A percentile compares a stretch with the other conserved stretches of the same genome.
Evolutionary conservation across 2,329 filamentous ascomycete genomes (phyloP).

Genomic region (Aspergillus alliaceus): DNA sequence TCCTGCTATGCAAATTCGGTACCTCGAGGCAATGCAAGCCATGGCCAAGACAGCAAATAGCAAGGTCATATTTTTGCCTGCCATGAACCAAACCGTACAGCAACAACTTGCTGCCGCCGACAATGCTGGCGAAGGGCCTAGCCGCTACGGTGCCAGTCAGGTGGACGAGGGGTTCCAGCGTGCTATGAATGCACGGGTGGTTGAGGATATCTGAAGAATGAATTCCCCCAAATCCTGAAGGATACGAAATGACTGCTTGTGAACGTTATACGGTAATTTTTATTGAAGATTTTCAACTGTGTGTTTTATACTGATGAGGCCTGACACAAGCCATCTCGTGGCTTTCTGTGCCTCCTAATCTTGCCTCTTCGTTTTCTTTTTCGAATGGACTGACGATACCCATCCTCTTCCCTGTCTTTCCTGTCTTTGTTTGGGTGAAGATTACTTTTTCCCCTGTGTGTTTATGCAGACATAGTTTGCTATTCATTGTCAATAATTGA

Average conservation of each 20-base stretch:
- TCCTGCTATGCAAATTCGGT: slow-evolving; percentile 96
- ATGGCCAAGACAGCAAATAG: slow-evolving; percentile 93
- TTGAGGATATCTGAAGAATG: slow-evolving; percentile 75
- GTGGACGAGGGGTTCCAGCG: slow-evolving; percentile 67
- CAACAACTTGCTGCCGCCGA: slow-evolving; percentile 52
- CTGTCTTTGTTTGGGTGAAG: slow-evolving; percentile 4
- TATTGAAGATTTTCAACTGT: neutral
- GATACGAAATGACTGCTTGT: slow-evolving; percentile 5
- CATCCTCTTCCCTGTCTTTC: slow-evolving; percentile 27
- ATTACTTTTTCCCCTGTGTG: neutral
- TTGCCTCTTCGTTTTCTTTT: slow-evolving; percentile 17
- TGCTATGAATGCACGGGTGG: slow-evolving; percentile 76
- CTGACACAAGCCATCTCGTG: neutral
- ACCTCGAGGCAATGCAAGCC: slow-evolving; percentile 96
- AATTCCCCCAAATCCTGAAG: neutral
- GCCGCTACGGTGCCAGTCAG: slow-evolving; percentile 50
- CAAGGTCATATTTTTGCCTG: slow-evolving; percentile 83
- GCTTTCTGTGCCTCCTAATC: neutral
- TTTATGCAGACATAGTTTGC: neutral
- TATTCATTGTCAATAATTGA: neutral
- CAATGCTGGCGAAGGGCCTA: slow-evolving; percentile 57
- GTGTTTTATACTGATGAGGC: neutral
- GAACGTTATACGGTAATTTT: slow-evolving; percentile 18
- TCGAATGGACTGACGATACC: slow-evolving; percentile 31
- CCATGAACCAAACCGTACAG: slow-evolving; percentile 59